Evolutionary conservation across 192 early-diverging fungal genomes (phyloP), one percentile per base, ranked within the genome.

Genomic region (Phycomyces nitens): DNA sequence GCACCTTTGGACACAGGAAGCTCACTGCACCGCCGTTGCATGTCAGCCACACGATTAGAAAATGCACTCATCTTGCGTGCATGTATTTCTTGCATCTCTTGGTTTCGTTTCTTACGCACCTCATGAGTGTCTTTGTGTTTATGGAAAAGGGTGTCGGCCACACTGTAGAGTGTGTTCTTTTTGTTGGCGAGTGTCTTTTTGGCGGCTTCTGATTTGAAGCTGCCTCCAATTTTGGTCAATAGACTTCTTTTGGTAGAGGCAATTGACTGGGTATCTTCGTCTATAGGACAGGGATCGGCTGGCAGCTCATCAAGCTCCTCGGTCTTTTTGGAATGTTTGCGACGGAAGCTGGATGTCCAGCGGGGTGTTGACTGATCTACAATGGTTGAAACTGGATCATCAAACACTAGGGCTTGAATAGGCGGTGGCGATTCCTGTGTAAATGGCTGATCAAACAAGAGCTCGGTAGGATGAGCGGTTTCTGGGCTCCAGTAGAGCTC

Each of bases 11-110:
- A 7, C 11, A 11, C 15, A 47, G 44, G 12, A 14, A 14, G 1
- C 2, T 47, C 44, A 11, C 44, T 47, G 18, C 44, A 47, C 44
- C 44, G 12, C 2, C 44, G 44, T 11, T 47, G 44, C 44, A 47
- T 47, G 11, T 47, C 44, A 6, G 44, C 44, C 44, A 47, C 44
- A 14, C 44, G 44, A 47, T 18, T 47, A n/a, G 44, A 14, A 47
- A 47, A 47, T 14, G 44, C 44, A 47, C 18, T 47, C 44, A 47
- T 47, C 44, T 47, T 47, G 12, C 44, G 12, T 47, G 44, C 44
- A 47, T 47, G 44, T 2, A 47, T 14, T 47, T 47, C 44, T 47
- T 47, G 44, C 44, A 47, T 47, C 18, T 47, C 44, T 47, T 47
- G 44, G 18, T 47, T 47, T 11, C 44, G 12, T 18, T 47, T 47